Evolutionary conservation across 176 grass and related monocot genomes (phyloP).

Genomic region (Musa troglodytarum): DNA sequence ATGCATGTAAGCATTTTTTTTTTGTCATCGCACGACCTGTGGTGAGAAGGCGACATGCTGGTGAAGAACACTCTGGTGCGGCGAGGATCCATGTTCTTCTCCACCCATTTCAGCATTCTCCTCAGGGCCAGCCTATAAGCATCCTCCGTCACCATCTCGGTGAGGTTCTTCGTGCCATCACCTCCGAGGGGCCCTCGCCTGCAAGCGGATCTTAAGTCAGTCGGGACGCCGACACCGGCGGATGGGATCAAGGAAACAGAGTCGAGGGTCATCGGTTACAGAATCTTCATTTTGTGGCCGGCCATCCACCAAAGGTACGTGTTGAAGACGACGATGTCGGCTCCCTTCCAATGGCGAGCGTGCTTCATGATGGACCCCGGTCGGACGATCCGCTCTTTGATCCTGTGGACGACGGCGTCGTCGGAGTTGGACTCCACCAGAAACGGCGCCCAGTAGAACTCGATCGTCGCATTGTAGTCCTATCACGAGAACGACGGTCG

Average conservation of each 20-base stretch:
- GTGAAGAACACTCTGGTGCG: conserved; percentile 58
- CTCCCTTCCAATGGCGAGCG: conserved; percentile 69
- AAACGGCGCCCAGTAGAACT: conserved; percentile 99
- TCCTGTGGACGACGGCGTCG: conserved; percentile 53
- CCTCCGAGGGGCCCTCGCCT: conserved; percentile 60
- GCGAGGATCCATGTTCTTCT: conserved; percentile 68
- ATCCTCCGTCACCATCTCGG: conserved; percentile 67
- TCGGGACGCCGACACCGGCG: no score
- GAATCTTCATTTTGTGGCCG: conserved; percentile 60
- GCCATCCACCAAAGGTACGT: conserved; percentile 98
- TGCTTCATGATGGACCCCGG: conserved; percentile 62
- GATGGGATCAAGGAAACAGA: no score
- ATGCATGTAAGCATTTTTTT: no score
- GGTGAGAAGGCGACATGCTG: conserved; percentile 93
- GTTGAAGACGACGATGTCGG: conserved; percentile 87
- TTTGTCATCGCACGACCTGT: conserved; percentile 18
- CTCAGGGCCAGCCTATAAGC: conserved; percentile 68
- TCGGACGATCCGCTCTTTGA: conserved; percentile 53
- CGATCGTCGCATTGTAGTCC: conserved; percentile 91
- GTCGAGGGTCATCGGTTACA: conserved; percentile 29
- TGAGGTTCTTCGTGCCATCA: conserved; percentile 44
- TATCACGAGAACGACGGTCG: conserved; percentile 5
- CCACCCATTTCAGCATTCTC: conserved; percentile 67
- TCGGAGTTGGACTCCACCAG: conserved; percentile 95
- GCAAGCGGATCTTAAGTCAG: background rate